phyloP scores from a whole-genome alignment of 306 rosid species.

The Gastrolobium villosum region DNA sequence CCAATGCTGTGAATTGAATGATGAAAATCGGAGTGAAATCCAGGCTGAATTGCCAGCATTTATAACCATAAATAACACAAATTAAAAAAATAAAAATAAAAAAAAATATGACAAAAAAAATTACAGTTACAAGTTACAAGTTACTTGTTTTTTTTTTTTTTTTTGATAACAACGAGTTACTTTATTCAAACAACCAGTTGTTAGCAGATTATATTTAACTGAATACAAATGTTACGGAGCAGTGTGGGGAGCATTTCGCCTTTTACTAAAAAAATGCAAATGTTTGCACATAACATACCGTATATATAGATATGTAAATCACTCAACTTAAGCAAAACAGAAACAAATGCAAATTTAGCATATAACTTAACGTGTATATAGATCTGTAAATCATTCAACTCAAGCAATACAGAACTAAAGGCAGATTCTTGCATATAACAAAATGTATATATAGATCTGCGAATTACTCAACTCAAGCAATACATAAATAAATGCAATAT shows the following conservation, averaged over 20 bases:
- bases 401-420: not conserved
- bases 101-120: not conserved
- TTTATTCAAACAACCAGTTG: not conserved
- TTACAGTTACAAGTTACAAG: not conserved
- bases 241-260: too few species aligned
- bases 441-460: not conserved
- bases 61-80: not conserved
- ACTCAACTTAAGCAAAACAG: not conserved
- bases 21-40: not conserved
- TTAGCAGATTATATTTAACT: not conserved
- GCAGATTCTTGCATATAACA: not conserved
- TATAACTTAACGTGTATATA: too few species aligned
- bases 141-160: too few species aligned
- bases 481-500: not conserved
- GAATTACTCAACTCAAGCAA: not conserved
- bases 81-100: not conserved
- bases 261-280: too few species aligned
- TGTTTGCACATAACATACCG: too few species aligned
- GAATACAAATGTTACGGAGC: too few species aligned
- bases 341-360: too few species aligned
- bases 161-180: too few species aligned
- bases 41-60: not conserved
- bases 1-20: not conserved
- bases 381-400: not conserved
- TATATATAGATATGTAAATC: too few species aligned